Conservation (phyloP, 2,329 filamentous ascomycete species). For the Sporothrix euskadiensis region DNA sequence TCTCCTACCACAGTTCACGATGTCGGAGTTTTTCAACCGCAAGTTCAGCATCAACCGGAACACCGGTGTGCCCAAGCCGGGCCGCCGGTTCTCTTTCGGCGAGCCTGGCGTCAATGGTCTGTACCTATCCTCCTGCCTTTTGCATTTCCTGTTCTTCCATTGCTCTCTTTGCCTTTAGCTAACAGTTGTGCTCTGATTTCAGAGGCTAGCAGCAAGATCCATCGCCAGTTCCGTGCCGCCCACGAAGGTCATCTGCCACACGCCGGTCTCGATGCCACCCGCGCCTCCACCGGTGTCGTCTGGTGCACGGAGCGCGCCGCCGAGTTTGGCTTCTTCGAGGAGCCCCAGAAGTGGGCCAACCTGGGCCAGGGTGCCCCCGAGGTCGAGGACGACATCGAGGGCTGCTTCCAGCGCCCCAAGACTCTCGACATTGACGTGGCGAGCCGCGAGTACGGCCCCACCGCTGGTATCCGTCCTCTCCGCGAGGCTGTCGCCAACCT, state of each 20-base stretch:
- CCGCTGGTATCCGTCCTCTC: constrained; percentile 88
- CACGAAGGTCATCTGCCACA: constrained; percentile 91
- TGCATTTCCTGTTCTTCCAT: background rate
- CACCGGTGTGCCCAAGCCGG: constrained; percentile 59
- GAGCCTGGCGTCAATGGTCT: constrained; percentile 60
- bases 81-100: constrained; percentile 59
- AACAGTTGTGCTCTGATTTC: constrained; percentile 17
- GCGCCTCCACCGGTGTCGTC: constrained; percentile 89
- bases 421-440: constrained; percentile 75
- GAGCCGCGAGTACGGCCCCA: constrained; percentile 87
- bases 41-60: constrained; percentile 69
- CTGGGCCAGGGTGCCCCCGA: constrained; percentile 92
- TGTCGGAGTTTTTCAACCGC: constrained; percentile 53
- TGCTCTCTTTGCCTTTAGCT: background rate
- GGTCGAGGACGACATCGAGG: constrained; percentile 87
- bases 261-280: constrained; percentile 82
- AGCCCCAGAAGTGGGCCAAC: constrained; percentile 85
- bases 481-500: constrained; percentile 85
- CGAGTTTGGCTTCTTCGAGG: constrained; percentile 84
- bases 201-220: constrained; percentile 82
- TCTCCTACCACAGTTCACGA: constrained; percentile 35
- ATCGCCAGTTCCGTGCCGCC: constrained; percentile 83
- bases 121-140: constrained; percentile 33
- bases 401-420: constrained; percentile 80
- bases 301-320: constrained; percentile 87